Conservation (phyloP, 176 grass and related monocot genomes). For the Lolium rigidum region DNA sequence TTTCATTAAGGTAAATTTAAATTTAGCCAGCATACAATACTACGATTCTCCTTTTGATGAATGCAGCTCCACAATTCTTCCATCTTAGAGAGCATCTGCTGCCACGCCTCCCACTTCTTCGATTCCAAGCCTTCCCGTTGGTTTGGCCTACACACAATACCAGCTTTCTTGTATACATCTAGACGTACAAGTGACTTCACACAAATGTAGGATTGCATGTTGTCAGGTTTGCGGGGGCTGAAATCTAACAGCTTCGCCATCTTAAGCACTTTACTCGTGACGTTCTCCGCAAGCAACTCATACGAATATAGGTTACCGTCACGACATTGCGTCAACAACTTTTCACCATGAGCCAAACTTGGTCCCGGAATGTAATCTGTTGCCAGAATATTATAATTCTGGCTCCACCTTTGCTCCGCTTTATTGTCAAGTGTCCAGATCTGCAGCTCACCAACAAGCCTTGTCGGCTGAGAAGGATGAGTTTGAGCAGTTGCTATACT, state of each 20-base stretch:
- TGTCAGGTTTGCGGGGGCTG: neutral
- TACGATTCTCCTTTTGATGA: neutral
- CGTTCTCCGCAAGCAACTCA: neutral
- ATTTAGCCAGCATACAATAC: neutral
- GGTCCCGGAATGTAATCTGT: neutral
- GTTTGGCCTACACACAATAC: slow-evolving; percentile 17
- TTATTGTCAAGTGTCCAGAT: slow-evolving; percentile 29
- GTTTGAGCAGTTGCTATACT: slow-evolving; percentile 14
- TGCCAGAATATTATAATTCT: slow-evolving; percentile 15
- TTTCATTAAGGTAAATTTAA: neutral
- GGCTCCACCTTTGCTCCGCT: slow-evolving; percentile 28
- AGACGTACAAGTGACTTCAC: slow-evolving; percentile 36
- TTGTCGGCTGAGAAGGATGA: neutral
- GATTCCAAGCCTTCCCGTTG: slow-evolving; percentile 3
- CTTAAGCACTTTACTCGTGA: neutral
- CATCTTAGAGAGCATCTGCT: no score
- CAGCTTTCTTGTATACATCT: slow-evolving; percentile 35
- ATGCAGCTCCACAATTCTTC: neutral
- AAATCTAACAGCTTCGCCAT: slow-evolving; percentile 15
- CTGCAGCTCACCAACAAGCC: slow-evolving; percentile 18
- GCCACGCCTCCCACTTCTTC: slow-evolving; percentile 23
- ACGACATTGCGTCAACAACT: neutral
- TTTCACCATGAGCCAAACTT: slow-evolving; percentile 22
- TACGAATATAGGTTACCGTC: neutral
- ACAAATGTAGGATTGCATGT: slow-evolving; percentile 12